Conservation (phyloP, 768 basidiomycete genomes). For the Sarcomyxa edulis region DNA sequence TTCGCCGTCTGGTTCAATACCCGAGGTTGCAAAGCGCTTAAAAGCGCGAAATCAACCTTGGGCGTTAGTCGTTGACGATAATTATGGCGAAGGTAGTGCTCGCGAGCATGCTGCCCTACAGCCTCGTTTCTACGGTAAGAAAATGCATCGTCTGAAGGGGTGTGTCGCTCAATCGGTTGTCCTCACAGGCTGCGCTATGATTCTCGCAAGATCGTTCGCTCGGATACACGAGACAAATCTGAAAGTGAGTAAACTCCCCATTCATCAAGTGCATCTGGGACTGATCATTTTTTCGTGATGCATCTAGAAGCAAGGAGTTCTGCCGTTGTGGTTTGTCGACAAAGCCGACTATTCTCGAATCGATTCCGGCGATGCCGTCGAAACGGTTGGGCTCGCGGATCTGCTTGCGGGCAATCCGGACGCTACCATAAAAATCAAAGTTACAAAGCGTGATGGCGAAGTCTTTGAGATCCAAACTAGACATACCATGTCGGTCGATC, state of each 20-base stretch:
- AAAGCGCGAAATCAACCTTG: constrained; percentile 82
- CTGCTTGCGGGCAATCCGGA: constrained; percentile 46
- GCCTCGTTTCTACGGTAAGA: constrained; percentile 82
- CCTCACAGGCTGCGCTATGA: constrained; percentile 69
- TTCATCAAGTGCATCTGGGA: constrained; percentile 2
- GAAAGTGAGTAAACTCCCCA: constrained; percentile 58
- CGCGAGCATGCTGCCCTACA: constrained; percentile 97
- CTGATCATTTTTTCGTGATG: constrained; percentile 9
- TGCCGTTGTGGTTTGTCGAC: constrained; percentile 92
- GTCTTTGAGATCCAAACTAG: constrained; percentile 64
- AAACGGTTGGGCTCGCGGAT: constrained; percentile 78
- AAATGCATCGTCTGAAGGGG: background rate
- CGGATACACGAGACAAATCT: constrained; percentile 98
- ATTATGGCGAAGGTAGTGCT: constrained; percentile 97
- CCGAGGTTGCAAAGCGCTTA: constrained; percentile 84
- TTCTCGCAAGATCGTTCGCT: constrained; percentile 91
- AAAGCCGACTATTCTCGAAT: constrained; percentile 84
- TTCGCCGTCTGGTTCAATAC: constrained; percentile 70
- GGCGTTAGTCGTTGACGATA: constrained; percentile 93
- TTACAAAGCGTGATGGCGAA: constrained; percentile 62
- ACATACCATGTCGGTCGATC: constrained; percentile 90
- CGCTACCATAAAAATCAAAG: constrained; percentile 50
- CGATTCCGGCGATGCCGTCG: constrained; percentile 73
- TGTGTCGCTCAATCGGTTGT: constrained; percentile 4
- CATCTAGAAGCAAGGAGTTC: constrained; percentile 92